Base-by-base conservation (phyloP, 306 rosid species). In the Trifolium subterraneum region DNA sequence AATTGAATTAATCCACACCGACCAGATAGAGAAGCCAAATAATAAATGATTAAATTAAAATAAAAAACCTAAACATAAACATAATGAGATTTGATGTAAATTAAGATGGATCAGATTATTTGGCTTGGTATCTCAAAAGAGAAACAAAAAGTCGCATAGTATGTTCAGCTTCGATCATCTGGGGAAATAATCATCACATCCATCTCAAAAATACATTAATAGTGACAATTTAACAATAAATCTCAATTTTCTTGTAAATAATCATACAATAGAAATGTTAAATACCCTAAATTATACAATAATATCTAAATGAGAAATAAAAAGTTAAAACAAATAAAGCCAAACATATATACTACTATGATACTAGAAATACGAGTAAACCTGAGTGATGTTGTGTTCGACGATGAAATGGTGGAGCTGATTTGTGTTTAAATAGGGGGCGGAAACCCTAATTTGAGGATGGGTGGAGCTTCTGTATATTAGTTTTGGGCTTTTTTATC, bases 11-110 rank as follows among this genome's bases (percentile, higher is more conserved):
- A 81, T 87, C 93, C 96, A 11, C 96, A 92, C 35, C 74, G 91
- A 92, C 98, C 94, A 90, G 96, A 93, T 88, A 70, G 62, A 23
- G 96, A 93, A 93, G 98, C 97, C 0, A 19, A 11, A 29, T 6
- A 29, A 29, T 3, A 5, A 27, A 27, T 27, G 0, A 27, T 27
- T 27, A 27, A n/a, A 9, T 38, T 45, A 45, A 45, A 14, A 45
- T 4, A 45, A 7, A 8, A 1, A 0, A 19, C 0, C n/a, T n/a
- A 52, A 8, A 52, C 16, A 19, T 19, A 8, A 38, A 38, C 1
- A 7, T 9, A 54, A 4, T 18, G 15, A 20, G 4, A 54, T 22
- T 20, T 0, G 18, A 63, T 8, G 15, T 10, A 55, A 60, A 29
- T 29, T 0, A 29, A 42, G 87, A 90, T 81, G 90, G 90, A 90